A percentile compares a stretch with the other conserved stretches of the same genome.
phyloP scores from a whole-genome alignment of 1,139 yeast species.

The Pneumocystis jirovecii region DNA sequence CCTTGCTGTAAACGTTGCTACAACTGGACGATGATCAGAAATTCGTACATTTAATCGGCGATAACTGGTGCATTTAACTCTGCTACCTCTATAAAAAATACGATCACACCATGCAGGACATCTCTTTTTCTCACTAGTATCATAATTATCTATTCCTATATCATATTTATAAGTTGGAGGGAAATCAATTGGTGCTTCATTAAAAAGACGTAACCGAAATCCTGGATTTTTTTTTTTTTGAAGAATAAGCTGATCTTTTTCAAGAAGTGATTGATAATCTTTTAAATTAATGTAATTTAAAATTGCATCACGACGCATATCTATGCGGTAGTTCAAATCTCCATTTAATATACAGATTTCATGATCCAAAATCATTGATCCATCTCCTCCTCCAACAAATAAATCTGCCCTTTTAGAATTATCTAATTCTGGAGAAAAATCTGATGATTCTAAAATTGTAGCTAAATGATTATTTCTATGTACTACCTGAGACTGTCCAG shows the following conservation, averaged over 20 bases:
- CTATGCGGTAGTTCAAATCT: conserved; percentile 76
- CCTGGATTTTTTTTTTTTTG: conserved; percentile 63
- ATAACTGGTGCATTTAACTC: conserved; percentile 16
- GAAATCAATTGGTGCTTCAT: conserved; percentile 62
- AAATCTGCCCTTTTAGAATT: conserved; percentile 30
- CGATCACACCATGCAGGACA: conserved; percentile 97
- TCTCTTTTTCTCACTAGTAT: conserved; percentile 78
- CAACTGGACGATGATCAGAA: conserved; percentile 90
- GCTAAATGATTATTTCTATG: conserved; percentile 77
- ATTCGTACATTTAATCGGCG: conserved; percentile 31
- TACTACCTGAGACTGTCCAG: conserved; percentile 61
- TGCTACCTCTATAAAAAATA: conserved; percentile 40
- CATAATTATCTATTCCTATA: conserved; percentile 61
- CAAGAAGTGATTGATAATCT: conserved; percentile 42
- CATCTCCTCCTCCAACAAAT: conserved; percentile 37
- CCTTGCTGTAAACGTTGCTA: conserved; percentile 48
- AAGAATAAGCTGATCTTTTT: conserved; percentile 57
- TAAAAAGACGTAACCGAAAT: conserved; percentile 46
- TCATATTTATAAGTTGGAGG: conserved; percentile 90
- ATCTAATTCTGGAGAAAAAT: conserved; percentile 27
- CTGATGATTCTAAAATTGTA: conserved; percentile 45
- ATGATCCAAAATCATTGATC: conserved; percentile 44
- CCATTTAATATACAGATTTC: conserved; percentile 88
- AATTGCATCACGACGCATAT: conserved; percentile 53
- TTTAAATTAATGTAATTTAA: conserved; percentile 38